Conservation (phyloP, 2,329 filamentous ascomycete genomes). For the Chalara sp. region DNA sequence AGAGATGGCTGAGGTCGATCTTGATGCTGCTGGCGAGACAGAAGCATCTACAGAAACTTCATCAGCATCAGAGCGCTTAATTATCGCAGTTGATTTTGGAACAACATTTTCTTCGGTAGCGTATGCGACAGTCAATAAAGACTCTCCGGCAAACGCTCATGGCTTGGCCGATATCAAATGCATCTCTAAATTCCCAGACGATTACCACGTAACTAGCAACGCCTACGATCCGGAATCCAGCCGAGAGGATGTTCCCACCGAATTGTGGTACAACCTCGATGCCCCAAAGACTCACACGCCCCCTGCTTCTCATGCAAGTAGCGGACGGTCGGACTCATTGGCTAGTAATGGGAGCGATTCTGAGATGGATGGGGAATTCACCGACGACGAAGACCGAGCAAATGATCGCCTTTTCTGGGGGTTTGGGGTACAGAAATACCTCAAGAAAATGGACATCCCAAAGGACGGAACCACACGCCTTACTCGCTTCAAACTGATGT, state of each 20-base stretch:
- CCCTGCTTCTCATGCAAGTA: too few species aligned
- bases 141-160: too few species aligned
- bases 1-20: not conserved
- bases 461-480: constrained; percentile 5
- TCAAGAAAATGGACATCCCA: constrained; percentile 3
- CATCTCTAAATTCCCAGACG: too few species aligned
- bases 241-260: constrained; percentile 5
- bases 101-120: constrained; percentile 14
- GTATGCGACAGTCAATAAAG: constrained; percentile 1
- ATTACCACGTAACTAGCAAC: too few species aligned
- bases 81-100: constrained; percentile 12
- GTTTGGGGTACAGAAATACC: constrained; percentile 5
- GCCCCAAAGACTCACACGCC: too few species aligned
- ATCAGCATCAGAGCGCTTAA: not conserved
- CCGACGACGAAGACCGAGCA: not conserved
- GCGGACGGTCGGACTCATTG: too few species aligned
- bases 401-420: not conserved
- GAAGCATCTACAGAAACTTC: not conserved
- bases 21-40: not conserved
- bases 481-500: constrained; percentile 8
- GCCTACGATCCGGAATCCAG: too few species aligned
- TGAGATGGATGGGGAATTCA: not conserved
- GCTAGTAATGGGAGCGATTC: too few species aligned
- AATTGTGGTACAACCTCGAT: too few species aligned
- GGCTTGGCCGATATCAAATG: too few species aligned